Percentiles rank a stretch among this genome's conserved stretches.
Conservation (phyloP, 2,329 filamentous ascomycete genomes). For the Endocalyx cinctus region DNA sequence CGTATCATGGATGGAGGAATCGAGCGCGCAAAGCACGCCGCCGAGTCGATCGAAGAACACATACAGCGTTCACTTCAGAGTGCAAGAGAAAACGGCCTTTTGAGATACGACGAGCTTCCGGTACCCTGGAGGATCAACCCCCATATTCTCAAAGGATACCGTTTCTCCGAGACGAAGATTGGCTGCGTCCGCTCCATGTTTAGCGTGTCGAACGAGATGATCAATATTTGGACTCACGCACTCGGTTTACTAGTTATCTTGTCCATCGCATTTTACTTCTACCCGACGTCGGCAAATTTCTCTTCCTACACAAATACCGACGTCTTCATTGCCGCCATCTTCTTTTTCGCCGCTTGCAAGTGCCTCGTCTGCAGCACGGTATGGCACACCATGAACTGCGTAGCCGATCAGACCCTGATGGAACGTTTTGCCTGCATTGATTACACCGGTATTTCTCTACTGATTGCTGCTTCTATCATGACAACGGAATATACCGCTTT, state of each 20-base stretch:
- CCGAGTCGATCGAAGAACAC: conserved; percentile 76
- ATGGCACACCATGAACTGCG: conserved; percentile 99
- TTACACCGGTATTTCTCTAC: conserved; percentile 92
- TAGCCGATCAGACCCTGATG: conserved; percentile 82
- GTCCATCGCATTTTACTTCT: conserved; percentile 90
- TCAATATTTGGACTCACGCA: conserved; percentile 97
- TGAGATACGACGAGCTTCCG: conserved; percentile 86
- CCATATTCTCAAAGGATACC: conserved; percentile 86
- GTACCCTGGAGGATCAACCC: conserved; percentile 92
- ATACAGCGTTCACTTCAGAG: conserved; percentile 72
- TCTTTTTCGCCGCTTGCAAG: conserved; percentile 94
- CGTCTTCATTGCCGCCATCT: conserved; percentile 84
- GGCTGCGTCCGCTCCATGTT: conserved; percentile 85
- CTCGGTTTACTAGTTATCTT: conserved; percentile 86
- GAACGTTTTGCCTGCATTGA: conserved; percentile 97
- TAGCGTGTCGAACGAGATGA: conserved; percentile 80
- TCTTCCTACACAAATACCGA: conserved; percentile 80
- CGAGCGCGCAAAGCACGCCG: conserved; percentile 76
- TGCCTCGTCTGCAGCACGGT: conserved; percentile 92
- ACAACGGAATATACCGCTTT: conserved; percentile 98
- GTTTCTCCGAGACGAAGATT: conserved; percentile 86
- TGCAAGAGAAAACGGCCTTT: conserved; percentile 75
- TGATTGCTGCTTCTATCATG: conserved; percentile 95
- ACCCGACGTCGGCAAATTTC: conserved; percentile 84
- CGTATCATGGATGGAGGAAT: conserved; percentile 78